Percentiles rank a stretch among this genome's conserved stretches.
These are phyloP conservation scores for Sugiyamaella neomexicana DNA, from an alignment of 1,139 yeast species.

Conservation along the genomic window DNA sequence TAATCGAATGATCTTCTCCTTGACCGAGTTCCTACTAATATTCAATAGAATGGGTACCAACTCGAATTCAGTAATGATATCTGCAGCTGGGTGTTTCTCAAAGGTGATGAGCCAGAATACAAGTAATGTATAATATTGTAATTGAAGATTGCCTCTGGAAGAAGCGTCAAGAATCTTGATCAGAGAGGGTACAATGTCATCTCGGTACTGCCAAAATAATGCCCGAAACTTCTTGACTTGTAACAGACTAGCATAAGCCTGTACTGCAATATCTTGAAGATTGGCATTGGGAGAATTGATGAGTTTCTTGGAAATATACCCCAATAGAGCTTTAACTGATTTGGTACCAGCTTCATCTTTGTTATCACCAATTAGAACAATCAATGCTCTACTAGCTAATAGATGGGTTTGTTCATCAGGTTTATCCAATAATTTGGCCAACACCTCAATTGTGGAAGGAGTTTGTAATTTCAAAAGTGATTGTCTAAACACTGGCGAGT, in stretches of 20 bases:
- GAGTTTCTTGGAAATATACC: constrained; percentile 46
- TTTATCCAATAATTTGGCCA: constrained; percentile 50
- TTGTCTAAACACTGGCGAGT: constrained; percentile 49
- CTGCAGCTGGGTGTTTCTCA: constrained; percentile 54
- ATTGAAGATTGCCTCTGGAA: constrained; percentile 65
- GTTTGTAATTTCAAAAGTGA: constrained; percentile 49
- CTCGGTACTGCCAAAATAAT: constrained; percentile 52
- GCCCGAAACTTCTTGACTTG: constrained; percentile 59
- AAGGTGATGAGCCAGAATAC: constrained; percentile 85
- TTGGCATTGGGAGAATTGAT: constrained; percentile 52
- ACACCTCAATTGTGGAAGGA: constrained; percentile 54
- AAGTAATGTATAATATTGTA: constrained; percentile 76
- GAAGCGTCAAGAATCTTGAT: constrained; percentile 50
- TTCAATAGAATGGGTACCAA: constrained; percentile 58
- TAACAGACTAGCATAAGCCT: constrained; percentile 62
- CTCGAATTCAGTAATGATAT: constrained; percentile 50
- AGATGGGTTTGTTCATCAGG: constrained; percentile 43
- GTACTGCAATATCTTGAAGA: constrained; percentile 65
- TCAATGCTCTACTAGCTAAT: constrained; percentile 40
- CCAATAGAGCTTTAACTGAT: constrained; percentile 37
- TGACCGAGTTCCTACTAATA: constrained; percentile 75
- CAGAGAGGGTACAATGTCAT: constrained; percentile 57
- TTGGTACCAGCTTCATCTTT: constrained; percentile 24
- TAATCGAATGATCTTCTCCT: constrained; percentile 86
- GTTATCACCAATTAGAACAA: constrained; percentile 31